phyloP scores from a whole-genome alignment of 148 eudicot species.

The Vaccinium vitisidaea region DNA sequence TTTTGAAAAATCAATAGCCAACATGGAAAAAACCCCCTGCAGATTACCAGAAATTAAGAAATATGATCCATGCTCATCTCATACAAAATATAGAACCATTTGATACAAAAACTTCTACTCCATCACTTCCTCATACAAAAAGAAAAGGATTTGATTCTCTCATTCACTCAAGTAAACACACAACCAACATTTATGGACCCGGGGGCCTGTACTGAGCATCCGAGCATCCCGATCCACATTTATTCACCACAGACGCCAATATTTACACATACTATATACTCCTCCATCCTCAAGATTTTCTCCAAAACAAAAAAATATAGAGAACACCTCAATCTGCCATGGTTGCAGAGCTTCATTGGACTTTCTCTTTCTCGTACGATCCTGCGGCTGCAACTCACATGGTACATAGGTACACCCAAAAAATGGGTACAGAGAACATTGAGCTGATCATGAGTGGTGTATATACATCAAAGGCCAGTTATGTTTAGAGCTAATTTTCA shows the following conservation, averaged over 20 bases:
- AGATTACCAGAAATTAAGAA: background rate
- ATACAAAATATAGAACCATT: background rate
- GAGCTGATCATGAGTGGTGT: background rate
- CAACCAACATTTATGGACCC: no score
- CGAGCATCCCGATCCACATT: background rate
- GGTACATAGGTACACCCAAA: no score
- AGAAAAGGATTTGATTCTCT: constrained; percentile 8
- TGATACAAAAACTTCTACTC: background rate
- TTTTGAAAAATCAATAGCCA: background rate
- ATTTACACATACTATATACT: background rate
- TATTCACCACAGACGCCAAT: background rate
- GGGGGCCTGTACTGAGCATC: no score
- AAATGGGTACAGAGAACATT: no score
- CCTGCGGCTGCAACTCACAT: no score
- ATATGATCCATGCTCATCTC: background rate
- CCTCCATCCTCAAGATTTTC: background rate
- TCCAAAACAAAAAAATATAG: background rate
- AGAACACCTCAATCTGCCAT: background rate
- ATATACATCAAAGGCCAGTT: background rate
- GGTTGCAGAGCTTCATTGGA: constrained; percentile 14
- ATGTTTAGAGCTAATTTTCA: constrained; percentile 2
- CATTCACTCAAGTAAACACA: background rate
- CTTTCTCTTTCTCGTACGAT: background rate
- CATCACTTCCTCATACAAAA: background rate
- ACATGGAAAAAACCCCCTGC: background rate